Percentiles rank a stretch among this genome's conserved stretches.
Conservation (phyloP, 345 rosid genomes). For the Nephelium lappaceum region DNA sequence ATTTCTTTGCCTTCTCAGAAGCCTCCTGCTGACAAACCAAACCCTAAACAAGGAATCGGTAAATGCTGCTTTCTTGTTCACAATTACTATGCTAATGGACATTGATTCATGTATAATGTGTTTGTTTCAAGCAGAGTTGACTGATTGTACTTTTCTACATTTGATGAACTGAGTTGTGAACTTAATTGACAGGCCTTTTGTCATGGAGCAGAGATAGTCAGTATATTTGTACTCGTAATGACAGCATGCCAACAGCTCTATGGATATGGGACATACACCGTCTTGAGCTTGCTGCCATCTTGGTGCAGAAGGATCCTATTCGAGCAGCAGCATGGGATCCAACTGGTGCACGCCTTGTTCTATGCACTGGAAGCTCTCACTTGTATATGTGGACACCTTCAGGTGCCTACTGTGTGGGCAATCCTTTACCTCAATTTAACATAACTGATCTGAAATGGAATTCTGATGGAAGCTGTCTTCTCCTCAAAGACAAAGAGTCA, state of each 20-base stretch:
- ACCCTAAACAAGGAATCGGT: slow-evolving; percentile 99
- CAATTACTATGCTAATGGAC: slow-evolving; percentile 1
- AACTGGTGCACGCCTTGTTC: slow-evolving; percentile 71
- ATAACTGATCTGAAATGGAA: slow-evolving; percentile 89
- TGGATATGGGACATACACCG: slow-evolving; percentile 94
- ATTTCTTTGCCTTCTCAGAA: slow-evolving; percentile 78
- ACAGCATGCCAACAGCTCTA: slow-evolving; percentile 84
- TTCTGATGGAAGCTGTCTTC: slow-evolving; percentile 85
- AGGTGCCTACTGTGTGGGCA: slow-evolving; percentile 85
- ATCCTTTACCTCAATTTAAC: slow-evolving; percentile 69
- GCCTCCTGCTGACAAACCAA: slow-evolving; percentile 85
- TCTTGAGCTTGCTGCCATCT: slow-evolving; percentile 86
- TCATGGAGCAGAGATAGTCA: slow-evolving; percentile 96
- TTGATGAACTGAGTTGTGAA: slow-evolving; percentile 3
- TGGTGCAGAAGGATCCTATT: slow-evolving; percentile 90
- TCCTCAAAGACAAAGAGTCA: slow-evolving; percentile 87
- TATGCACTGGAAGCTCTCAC: slow-evolving; percentile 92
- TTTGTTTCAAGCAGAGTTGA: background rate
- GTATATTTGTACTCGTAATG: slow-evolving; percentile 83
- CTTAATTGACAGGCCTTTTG: slow-evolving; percentile 60
- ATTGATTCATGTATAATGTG: background rate
- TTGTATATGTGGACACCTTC: slow-evolving; percentile 94
- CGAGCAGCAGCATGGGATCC: slow-evolving; percentile 93
- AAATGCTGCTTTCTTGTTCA: slow-evolving; percentile 30
- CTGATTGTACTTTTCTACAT: background rate